These are phyloP conservation scores for Dillenia suffruticosa DNA, from an alignment of 164 flowering plant genomes.

Conservation along the genomic window DNA sequence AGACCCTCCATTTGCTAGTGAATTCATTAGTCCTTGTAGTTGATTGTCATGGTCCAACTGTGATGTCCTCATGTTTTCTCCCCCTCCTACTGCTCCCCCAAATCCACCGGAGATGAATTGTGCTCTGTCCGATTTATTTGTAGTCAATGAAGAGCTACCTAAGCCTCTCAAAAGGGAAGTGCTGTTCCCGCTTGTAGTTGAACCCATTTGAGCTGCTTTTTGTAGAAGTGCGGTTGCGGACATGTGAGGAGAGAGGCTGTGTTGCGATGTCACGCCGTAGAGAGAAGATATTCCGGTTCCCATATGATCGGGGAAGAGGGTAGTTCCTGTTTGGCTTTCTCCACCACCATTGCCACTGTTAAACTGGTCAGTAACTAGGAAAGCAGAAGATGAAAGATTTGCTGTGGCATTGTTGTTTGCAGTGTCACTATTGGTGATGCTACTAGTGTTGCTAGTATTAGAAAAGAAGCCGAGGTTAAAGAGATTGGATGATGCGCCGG, in stretches of 20 bases:
- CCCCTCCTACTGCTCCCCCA: conserved; percentile 16
- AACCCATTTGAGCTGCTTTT: conserved; percentile 78
- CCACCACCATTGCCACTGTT: conserved; percentile 23
- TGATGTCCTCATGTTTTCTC: conserved; percentile 20
- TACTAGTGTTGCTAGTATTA: conserved; percentile 21
- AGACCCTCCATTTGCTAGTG: conserved; percentile 40
- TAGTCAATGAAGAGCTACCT: conserved; percentile 29
- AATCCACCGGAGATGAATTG: conserved; percentile 14
- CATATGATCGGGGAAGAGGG: conserved; percentile 37
- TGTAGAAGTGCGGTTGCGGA: conserved; percentile 89
- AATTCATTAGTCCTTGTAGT: conserved; percentile 57
- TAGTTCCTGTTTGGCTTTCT: conserved; percentile 16
- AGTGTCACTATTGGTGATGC: conserved; percentile 20
- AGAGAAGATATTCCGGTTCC: conserved; percentile 31
- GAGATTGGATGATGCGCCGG: conserved; percentile 30
- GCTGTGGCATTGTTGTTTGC: conserved; percentile 15
- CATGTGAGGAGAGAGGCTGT: conserved; percentile 44
- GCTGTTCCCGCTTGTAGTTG: conserved; percentile 48
- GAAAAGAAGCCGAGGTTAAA: conserved; percentile 57
- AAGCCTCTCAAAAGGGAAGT: conserved; percentile 43
- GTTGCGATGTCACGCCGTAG: conserved; percentile 24
- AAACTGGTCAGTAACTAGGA: conserved; percentile 31
- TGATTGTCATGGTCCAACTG: conserved; percentile 36
- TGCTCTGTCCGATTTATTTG: conserved; percentile 21
- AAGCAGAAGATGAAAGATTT: conserved; percentile 24